A percentile compares a stretch with the other conserved stretches of the same genome.
These are phyloP conservation scores for Teratosphaeria nubilosa DNA, from an alignment of 2,329 filamentous ascomycete genomes.

Conservation along the genomic window DNA sequence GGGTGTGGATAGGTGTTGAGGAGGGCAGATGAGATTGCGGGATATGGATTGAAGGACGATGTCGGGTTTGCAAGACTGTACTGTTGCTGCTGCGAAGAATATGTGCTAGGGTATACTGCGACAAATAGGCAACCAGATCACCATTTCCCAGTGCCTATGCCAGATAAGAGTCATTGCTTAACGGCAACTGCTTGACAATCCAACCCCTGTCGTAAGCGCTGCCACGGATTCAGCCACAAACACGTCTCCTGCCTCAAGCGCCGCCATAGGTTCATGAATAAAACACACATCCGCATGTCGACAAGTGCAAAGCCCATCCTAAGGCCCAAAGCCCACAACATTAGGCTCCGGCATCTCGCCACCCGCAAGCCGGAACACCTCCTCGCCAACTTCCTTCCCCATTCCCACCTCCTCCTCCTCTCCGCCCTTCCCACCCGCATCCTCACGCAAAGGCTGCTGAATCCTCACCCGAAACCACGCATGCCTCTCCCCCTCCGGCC, in stretches of 20 bases:
- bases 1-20: too few species aligned
- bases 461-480: slow-evolving; percentile 10
- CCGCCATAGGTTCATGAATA: not conserved
- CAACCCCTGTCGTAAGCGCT: not conserved
- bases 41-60: too few species aligned
- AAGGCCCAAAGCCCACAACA: slow-evolving; percentile 7
- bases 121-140: not conserved
- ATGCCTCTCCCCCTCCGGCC: slow-evolving; percentile 3
- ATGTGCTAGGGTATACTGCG: not conserved
- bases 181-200: not conserved
- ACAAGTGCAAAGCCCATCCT: slow-evolving; percentile 1
- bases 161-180: not conserved
- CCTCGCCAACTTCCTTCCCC: slow-evolving; percentile 17
- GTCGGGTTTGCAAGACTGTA: not conserved
- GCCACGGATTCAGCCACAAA: not conserved
- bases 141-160: not conserved
- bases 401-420: not conserved
- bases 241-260: not conserved
- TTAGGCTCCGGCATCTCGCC: slow-evolving; percentile 6
- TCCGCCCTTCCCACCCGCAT: not conserved
- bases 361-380: slow-evolving; percentile 18
- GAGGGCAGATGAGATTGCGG: too few species aligned
- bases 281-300: not conserved
- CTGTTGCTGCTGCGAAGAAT: not conserved
- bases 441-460: not conserved